These are phyloP conservation scores for Anthostomella pinea DNA, from an alignment of 2,329 filamentous ascomycete species.

Conservation along the genomic window DNA sequence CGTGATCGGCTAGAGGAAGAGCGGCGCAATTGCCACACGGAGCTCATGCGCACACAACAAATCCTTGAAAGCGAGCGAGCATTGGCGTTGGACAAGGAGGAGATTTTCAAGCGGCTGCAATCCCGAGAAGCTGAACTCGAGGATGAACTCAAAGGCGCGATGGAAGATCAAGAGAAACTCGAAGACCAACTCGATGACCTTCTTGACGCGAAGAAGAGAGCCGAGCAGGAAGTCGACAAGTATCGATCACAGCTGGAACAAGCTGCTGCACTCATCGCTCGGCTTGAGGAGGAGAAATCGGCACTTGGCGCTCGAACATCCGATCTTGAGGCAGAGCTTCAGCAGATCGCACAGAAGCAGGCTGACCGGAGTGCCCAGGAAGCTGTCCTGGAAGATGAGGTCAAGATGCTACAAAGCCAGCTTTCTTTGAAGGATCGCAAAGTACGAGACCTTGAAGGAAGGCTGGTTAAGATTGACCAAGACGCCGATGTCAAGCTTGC, in stretches of 20 bases:
- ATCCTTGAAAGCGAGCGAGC: slow-evolving; percentile 93
- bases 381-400: slow-evolving; percentile 73
- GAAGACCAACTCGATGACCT: slow-evolving; percentile 92
- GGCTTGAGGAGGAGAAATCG: slow-evolving; percentile 82
- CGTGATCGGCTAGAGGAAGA: slow-evolving; percentile 87
- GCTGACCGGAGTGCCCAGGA: slow-evolving; percentile 75
- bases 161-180: slow-evolving; percentile 90
- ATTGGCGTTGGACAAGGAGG: slow-evolving; percentile 95
- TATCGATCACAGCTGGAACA: slow-evolving; percentile 84
- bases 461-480: slow-evolving; percentile 80
- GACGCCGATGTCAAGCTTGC: slow-evolving; percentile 85
- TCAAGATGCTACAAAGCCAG: slow-evolving; percentile 90
- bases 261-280: slow-evolving; percentile 80
- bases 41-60: slow-evolving; percentile 87
- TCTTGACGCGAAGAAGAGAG: slow-evolving; percentile 82
- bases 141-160: slow-evolving; percentile 86
- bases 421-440: slow-evolving; percentile 87
- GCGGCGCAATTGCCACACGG: slow-evolving; percentile 77
- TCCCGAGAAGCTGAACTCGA: slow-evolving; percentile 85
- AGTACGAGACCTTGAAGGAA: slow-evolving; percentile 78
- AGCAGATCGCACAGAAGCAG: slow-evolving; percentile 67
- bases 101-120: slow-evolving; percentile 97
- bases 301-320: slow-evolving; percentile 65
- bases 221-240: slow-evolving; percentile 78
- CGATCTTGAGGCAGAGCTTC: slow-evolving; percentile 68